Evolutionary conservation across 2,329 filamentous ascomycete genomes (phyloP), one percentile per base, ranked within the genome.

Genomic region (Cercospora berteroae): DNA sequence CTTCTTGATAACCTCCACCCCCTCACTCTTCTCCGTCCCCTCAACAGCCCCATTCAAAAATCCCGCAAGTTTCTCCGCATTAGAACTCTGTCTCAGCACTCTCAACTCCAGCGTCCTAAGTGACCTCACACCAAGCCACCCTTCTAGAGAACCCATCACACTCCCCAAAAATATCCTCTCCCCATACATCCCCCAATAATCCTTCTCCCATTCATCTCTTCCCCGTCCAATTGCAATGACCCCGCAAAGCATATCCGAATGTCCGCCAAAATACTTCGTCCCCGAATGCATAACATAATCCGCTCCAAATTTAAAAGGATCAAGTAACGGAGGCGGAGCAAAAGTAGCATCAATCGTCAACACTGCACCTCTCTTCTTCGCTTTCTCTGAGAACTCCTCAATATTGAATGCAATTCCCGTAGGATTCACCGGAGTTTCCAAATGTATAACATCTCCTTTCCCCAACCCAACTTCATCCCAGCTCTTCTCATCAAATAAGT

Each of bases 261-360:
- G 95, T 0, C 95, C 95, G 20, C 95, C 95, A 72, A 99, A 88
- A 80, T 98, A 99, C 84, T 98, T 99, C 18, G 94, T 97, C 3
- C 93, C 95, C 61, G 87, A 90, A 80, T 99, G 95, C 92, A 98
- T 91, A 36, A 97, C 87, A 0, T 94, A 80, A 79, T 98, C 94
- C 29, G 90, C 93, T 57, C 93, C 94, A 78, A 86, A 90, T 29
- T 79, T 77, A 74, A 98, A 95, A 0, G 95, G 94, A 74, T 97
- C 91, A 77, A 93, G 90, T 67, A 99, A 82, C 29, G 92, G 92
- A 33, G 95, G 95, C 48, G 95, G 95, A 3, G 89, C 95, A 80
- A 99, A 97, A 0, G 95, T 99, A 2, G 92, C 89, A 79, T 99
- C 95, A 1, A 98, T 90, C 12, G 90, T 90, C 58, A 98, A 83